phyloP scores from a whole-genome alignment of 768 basidiomycete species.

The Mycena rebaudengoi region DNA sequence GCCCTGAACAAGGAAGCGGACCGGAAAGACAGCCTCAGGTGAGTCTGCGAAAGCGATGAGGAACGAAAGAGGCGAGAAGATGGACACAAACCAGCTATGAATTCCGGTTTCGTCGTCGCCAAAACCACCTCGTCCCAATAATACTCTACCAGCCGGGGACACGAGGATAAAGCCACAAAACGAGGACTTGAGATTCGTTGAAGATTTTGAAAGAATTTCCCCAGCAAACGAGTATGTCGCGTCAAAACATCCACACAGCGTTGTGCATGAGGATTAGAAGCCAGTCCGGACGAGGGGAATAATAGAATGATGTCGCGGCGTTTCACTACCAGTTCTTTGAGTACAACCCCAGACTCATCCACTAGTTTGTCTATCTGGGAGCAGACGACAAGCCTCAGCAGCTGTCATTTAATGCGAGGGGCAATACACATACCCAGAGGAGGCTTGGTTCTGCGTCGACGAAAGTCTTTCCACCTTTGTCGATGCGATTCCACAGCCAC shows the following conservation, averaged over 20 bases:
- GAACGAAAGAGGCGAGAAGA: background rate
- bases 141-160: slow-evolving; percentile 74
- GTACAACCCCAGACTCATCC: slow-evolving; percentile 61
- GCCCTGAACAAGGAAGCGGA: slow-evolving; percentile 82
- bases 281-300: slow-evolving; percentile 43
- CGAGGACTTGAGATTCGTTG: slow-evolving; percentile 67
- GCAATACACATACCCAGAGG: slow-evolving; percentile 55
- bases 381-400: slow-evolving; percentile 5
- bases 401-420: background rate
- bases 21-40: slow-evolving; percentile 70
- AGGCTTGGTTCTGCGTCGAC: slow-evolving; percentile 48
- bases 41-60: slow-evolving; percentile 57
- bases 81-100: slow-evolving; percentile 61
- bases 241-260: slow-evolving; percentile 67
- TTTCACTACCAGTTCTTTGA: slow-evolving; percentile 63
- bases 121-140: slow-evolving; percentile 85
- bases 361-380: slow-evolving; percentile 70
- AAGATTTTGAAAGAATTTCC: slow-evolving; percentile 82
- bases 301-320: slow-evolving; percentile 62
- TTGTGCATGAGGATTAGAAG: slow-evolving; percentile 45
- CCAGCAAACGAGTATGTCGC: slow-evolving; percentile 74
- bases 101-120: slow-evolving; percentile 65
- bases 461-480: slow-evolving; percentile 53
- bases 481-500: slow-evolving; percentile 74
- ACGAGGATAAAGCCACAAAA: slow-evolving; percentile 71